Percentiles rank a stretch among this genome's conserved stretches.
phyloP scores from a whole-genome alignment of 192 early-diverging fungal species.

The Entrophospora sp. region DNA sequence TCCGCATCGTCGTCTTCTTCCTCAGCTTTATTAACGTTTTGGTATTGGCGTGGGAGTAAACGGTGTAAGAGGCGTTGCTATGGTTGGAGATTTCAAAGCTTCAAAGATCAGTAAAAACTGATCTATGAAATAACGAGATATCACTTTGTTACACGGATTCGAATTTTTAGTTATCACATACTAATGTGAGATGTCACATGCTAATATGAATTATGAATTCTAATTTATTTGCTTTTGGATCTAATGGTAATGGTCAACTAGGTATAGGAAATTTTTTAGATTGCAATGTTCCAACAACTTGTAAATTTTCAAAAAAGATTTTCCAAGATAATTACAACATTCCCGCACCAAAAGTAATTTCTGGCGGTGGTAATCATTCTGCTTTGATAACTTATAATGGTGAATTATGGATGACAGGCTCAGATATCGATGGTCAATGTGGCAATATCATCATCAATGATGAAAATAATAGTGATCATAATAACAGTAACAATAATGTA shows the following conservation, averaged over 20 bases:
- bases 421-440: conserved; percentile 42
- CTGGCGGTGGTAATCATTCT: conserved; percentile 66
- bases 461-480: not conserved
- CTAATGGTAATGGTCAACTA: conserved; percentile 62
- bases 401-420: conserved; percentile 38
- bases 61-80: too few relatives aligned
- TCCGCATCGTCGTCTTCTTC: too few relatives aligned
- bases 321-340: not conserved
- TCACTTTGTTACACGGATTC: too few relatives aligned
- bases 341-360: conserved; percentile 27
- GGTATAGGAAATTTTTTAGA: conserved; percentile 44
- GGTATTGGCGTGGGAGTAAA: too few relatives aligned
- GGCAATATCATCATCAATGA: conserved; percentile 19
- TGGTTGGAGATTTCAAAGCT: too few relatives aligned
- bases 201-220: too few relatives aligned
- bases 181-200: too few relatives aligned
- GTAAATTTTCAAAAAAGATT: conserved; percentile 10
- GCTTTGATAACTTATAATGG: conserved; percentile 36
- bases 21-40: too few relatives aligned
- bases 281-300: conserved; percentile 19
- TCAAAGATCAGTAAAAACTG: too few relatives aligned
- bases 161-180: too few relatives aligned
- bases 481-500: not conserved
- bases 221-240: conserved; percentile 46
- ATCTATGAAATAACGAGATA: too few relatives aligned